Base-by-base conservation (phyloP, 208 protist genomes). In the Crithidia thermophila region DNA sequence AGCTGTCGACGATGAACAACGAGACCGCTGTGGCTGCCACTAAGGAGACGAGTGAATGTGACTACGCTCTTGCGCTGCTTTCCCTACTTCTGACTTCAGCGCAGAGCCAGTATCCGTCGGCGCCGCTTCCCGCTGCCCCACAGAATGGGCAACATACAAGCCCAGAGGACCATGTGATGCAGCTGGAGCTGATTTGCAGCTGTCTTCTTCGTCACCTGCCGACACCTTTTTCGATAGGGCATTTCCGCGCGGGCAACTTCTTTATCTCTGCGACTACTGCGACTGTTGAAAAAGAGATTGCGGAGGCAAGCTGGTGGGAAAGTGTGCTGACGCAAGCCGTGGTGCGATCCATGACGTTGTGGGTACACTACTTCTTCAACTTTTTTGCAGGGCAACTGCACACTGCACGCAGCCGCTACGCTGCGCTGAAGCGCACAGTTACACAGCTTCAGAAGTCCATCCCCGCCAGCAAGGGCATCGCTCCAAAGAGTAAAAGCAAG, bases 341-440 rank as follows among this genome's bases (percentile, higher is more conserved):
- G 31, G 7, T 7, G 0, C 50, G 21, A 5, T 73, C 67, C 20
- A 21, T 66, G 18, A 39, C 28, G 45, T 34, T 42, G 10, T 73
- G 67, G 67, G 10, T 51, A 23, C 39, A 46, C 14, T 73, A 40
- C 30, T 73, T 61, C 28, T 30, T 58, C 3, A 25, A 7, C 16
- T 73, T 73, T 27, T 73, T 73, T 43, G 21, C 55, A 6, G 31
- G 66, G 23, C 53, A 57, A 58, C 39, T 73, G 31, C 47, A 65
- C 27, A 0, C 18, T 20, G 45, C 56, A 11, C 65, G 37, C 21
- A 27, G n/a, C 2, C 30, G 55, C 1, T 5, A 61, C 6, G 36
- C 52, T 25, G 31, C 28, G 2, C 20, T 63, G 25, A 4, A 4
- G 43, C 46, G 21, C 36, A 31, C 37, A 3, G 42, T 16, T 10